phyloP scores from a whole-genome alignment of 2,329 filamentous ascomycete genomes.

The Ascochyta lentis region DNA sequence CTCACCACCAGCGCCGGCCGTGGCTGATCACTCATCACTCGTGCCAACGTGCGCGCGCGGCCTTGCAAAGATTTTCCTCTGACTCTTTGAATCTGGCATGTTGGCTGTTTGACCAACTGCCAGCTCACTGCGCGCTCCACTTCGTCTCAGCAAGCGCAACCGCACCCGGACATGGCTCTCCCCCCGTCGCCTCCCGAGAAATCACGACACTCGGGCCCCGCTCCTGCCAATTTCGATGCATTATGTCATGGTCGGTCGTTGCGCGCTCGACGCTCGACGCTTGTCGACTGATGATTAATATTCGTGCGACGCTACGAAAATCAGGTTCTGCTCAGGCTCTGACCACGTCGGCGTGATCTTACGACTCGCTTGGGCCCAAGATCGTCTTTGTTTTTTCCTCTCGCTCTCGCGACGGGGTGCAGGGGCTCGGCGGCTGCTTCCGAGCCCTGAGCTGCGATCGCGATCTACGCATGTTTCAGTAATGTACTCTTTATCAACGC shows the following conservation, averaged over 20 bases:
- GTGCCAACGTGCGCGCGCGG: constrained; percentile 9
- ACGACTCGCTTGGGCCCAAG: not conserved
- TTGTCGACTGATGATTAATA: constrained; percentile 10
- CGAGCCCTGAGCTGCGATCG: constrained; percentile 6
- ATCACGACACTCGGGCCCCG: constrained; percentile 21
- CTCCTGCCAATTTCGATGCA: constrained; percentile 20
- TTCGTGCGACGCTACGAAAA: constrained; percentile 20
- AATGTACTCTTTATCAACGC: constrained; percentile 3
- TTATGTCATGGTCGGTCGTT: constrained; percentile 25
- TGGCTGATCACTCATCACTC: constrained; percentile 5
- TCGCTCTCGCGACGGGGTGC: not conserved
- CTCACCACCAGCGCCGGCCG: constrained; percentile 9
- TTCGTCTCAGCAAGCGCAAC: constrained; percentile 11
- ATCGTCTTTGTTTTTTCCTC: not conserved
- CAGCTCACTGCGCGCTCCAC: constrained; percentile 13
- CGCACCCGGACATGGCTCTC: constrained; percentile 2
- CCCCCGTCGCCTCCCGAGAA: constrained; percentile 20
- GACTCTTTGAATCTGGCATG: constrained; percentile 10
- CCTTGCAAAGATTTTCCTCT: constrained; percentile 14
- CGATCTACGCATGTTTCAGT: constrained; percentile 5
- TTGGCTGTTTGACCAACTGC: constrained; percentile 10
- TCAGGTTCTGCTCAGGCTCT: constrained; percentile 19
- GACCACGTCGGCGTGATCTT: constrained; percentile 32
- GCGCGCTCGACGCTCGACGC: constrained; percentile 12
- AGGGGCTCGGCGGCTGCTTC: constrained; percentile 15